Base-by-base conservation (phyloP, 768 basidiomycete genomes). In the Rhodosporidiobolus odoratus region DNA sequence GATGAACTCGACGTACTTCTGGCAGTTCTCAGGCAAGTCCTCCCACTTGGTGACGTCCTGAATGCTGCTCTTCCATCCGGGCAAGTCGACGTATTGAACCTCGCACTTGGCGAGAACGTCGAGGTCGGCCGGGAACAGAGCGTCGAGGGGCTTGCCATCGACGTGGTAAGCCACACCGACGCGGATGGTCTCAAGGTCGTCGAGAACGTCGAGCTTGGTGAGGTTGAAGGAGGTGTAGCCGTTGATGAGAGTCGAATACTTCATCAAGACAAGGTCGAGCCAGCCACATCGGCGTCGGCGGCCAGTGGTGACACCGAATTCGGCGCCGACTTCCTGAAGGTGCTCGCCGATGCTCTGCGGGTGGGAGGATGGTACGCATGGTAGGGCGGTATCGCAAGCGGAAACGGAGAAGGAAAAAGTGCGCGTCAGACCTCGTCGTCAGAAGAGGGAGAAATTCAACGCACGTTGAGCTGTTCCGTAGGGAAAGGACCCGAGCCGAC, bases 401-500 rank as follows among this genome's bases (percentile, higher is more conserved):
- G n/a, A 37, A 48, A 40, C 7, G 9, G n/a, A 27, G 27, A 34
- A 19, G n/a, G n/a, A 54, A 25, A 23, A 34, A 47, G n/a, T n/a
- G n/a, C n/a, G n/a, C n/a, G n/a, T n/a, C n/a, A n/a, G n/a, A n/a
- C n/a, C n/a, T n/a, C n/a, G n/a, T n/a, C n/a, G n/a, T n/a, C 43
- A 45, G 43, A 23, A 45, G 43, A 16, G 27, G 30, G 53, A 13
- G 53, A 54, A 25, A 9, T 9, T 13, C 32, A 56, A 82, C 87
- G 66, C 59, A 91, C 89, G 80, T 93, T 89, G 65, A 96, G 84
- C 79, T 92, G 91, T 80, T 99, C 96, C 1, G 91, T 92, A 13
- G 96, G 93, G 84, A 99, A 98, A 6, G 96, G 96, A 0, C 96
- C 96, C 47, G 92, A 91, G n/a, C 96, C 96, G 32, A 99, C 96